A percentile compares a stretch with the other conserved stretches of the same genome.
Conservation (phyloP, 768 basidiomycete genomes). For the Collybiopsis luxurians region DNA sequence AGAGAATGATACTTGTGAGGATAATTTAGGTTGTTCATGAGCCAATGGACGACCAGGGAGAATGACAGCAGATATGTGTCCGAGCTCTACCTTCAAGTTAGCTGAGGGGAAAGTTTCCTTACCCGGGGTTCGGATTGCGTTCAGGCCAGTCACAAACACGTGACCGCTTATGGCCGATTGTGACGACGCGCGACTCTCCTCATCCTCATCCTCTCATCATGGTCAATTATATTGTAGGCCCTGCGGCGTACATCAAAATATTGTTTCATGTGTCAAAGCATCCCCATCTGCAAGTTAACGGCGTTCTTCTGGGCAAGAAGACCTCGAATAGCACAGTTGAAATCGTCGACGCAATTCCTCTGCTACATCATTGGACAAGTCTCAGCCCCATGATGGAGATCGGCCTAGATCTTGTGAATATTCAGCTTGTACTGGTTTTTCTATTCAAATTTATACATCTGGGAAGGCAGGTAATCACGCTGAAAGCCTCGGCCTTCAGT, state of each 20-base stretch:
- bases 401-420: slow-evolving; percentile 69
- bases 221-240: slow-evolving; percentile 50
- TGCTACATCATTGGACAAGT: slow-evolving; percentile 84
- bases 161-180: too few species aligned
- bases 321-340: slow-evolving; percentile 33
- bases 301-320: slow-evolving; percentile 67
- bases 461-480: slow-evolving; percentile 60
- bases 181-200: too few species aligned
- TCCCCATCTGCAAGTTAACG: slow-evolving; percentile 73
- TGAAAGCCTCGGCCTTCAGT: slow-evolving; percentile 42
- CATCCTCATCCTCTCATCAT: slow-evolving; percentile 15
- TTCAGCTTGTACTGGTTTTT: background rate
- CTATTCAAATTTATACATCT: slow-evolving; percentile 2
- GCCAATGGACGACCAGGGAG: too few species aligned
- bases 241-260: slow-evolving; percentile 69
- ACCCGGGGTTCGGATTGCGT: too few species aligned
- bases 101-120: too few species aligned
- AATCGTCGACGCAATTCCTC: slow-evolving; percentile 67
- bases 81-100: too few species aligned
- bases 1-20: too few species aligned
- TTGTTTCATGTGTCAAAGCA: slow-evolving; percentile 80
- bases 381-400: slow-evolving; percentile 87
- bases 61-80: too few species aligned
- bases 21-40: too few species aligned
- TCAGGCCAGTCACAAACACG: too few species aligned